Evolutionary conservation across 2,329 filamentous ascomycete genomes (phyloP).

Genomic region (Colletotrichum orbiculare): DNA sequence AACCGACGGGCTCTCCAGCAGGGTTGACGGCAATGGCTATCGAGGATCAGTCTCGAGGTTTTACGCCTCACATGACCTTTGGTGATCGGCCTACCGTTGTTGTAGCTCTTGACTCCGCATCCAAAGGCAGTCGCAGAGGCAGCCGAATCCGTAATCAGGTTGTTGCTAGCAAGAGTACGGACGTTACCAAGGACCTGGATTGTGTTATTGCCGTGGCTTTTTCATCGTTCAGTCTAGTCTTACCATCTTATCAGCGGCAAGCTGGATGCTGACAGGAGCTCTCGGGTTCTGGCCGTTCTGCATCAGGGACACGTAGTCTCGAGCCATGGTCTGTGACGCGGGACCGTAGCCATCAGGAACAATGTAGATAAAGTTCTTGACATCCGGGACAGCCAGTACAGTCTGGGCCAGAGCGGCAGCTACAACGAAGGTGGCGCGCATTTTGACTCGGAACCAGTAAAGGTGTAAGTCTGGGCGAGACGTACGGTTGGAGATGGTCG

Average conservation of each 20-base stretch:
- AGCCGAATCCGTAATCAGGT: slow-evolving; percentile 53
- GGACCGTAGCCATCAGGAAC: slow-evolving; percentile 46
- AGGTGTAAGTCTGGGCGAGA: neutral
- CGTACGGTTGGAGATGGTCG: too few species aligned
- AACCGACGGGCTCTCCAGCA: slow-evolving; percentile 48
- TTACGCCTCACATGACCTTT: neutral
- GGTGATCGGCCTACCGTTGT: slow-evolving; percentile 38
- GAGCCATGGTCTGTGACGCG: slow-evolving; percentile 45
- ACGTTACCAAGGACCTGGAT: slow-evolving; percentile 45
- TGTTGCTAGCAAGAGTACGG: slow-evolving; percentile 45
- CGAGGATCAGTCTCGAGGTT: neutral
- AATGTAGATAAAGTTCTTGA: slow-evolving; percentile 48
- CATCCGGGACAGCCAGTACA: slow-evolving; percentile 27
- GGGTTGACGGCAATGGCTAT: slow-evolving; percentile 47
- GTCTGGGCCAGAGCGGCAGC: slow-evolving; percentile 23
- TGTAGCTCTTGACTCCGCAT: slow-evolving; percentile 52
- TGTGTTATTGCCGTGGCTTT: neutral
- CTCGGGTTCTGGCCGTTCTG: slow-evolving; percentile 38
- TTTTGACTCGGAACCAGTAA: slow-evolving; percentile 20
- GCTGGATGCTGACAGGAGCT: slow-evolving; percentile 38
- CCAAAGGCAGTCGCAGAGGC: slow-evolving; percentile 53
- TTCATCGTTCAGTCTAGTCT: neutral
- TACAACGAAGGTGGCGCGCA: slow-evolving; percentile 27
- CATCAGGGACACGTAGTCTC: slow-evolving; percentile 41
- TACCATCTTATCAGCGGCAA: slow-evolving; percentile 40